Conservation (phyloP, 257 asterid genomes). For the Nicotiana tabacum region DNA sequence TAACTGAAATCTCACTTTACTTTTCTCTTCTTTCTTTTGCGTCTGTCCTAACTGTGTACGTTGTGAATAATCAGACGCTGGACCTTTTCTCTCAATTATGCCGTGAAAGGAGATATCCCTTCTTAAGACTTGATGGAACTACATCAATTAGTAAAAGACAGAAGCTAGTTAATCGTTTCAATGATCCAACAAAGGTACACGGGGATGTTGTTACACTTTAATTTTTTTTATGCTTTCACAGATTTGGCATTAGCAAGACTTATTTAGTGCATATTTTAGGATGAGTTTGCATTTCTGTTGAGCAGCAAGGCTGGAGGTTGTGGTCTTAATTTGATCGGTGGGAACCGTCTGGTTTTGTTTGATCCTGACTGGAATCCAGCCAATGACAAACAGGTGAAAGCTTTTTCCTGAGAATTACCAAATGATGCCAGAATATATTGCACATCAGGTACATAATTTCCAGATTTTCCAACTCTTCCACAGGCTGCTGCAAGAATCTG, state of each 20-base stretch:
- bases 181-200: conserved; percentile 76
- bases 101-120: conserved; percentile 97
- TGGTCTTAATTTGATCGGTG: conserved; percentile 96
- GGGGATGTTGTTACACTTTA: conserved; percentile 1
- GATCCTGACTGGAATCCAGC: conserved; percentile 99
- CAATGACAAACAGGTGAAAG: conserved; percentile 88
- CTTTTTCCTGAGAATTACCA: background rate
- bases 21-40: conserved; percentile 8
- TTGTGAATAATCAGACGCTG: conserved; percentile 52
- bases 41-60: conserved; percentile 16
- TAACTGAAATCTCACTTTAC: background rate
- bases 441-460: background rate
- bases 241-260: conserved; percentile 10
- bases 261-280: conserved; percentile 41
- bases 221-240: background rate
- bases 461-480: conserved; percentile 16
- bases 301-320: conserved; percentile 99
- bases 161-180: conserved; percentile 80
- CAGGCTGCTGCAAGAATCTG: conserved; percentile 99
- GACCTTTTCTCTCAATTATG: conserved; percentile 95
- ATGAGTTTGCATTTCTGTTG: conserved; percentile 91
- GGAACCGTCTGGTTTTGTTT: conserved; percentile 85
- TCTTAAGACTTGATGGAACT: conserved; percentile 87
- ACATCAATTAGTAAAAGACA: conserved; percentile 95
- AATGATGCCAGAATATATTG: conserved; percentile 14